Base-by-base conservation (phyloP, 495 filamentous ascomycete species). In the Staphylotrichum longicolle region DNA sequence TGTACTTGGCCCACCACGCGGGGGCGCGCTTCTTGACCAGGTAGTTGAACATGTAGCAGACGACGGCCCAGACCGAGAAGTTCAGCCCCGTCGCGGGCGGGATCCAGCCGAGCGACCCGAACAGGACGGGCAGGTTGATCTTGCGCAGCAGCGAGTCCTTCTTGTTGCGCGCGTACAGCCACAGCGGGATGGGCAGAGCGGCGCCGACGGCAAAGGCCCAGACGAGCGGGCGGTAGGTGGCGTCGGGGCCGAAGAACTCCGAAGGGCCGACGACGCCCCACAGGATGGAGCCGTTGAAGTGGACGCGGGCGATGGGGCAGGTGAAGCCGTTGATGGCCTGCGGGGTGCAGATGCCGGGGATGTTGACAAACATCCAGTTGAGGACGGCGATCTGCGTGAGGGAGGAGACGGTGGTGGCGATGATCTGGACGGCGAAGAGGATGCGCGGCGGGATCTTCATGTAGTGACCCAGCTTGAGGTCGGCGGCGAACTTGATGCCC, bases 401-500 rank as follows among this genome's bases (percentile, higher is more conserved):
- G 20, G 87, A 89, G 2, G 88, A 89, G 15, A 95, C 78, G 58
- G 91, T 75, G 1, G 90, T 93, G 33, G 91, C 90, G 40, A 87
- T 79, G 78, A 94, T 87, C 65, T 96, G 91, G 4, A 93, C 88
- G 6, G 77, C 75, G 74, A 95, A 96, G 8, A 96, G 77, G 57
- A 88, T 82, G 11, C 88, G 85, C 0, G 91, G 90, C 15, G 91
- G 91, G 54, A 96, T 91, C 73, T 96, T 95, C 90, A 95, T 93
- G 71, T 96, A 95, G 69, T 93, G 88, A 35, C 91, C 91, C 0
- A 95, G 83, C 70, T 96, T 96, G 57, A 94, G 80, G 69, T 96
- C 91, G 20, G 89, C 84, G 4, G 90, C 85, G 72, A 95, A 95
- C 69, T 91, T 92, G 57, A 96, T 82, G 40, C 91, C 91, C 74